Evolutionary conservation across 768 basidiomycete species (phyloP), one percentile per base, ranked within the genome.

Genomic region (Lactarius psammicola): DNA sequence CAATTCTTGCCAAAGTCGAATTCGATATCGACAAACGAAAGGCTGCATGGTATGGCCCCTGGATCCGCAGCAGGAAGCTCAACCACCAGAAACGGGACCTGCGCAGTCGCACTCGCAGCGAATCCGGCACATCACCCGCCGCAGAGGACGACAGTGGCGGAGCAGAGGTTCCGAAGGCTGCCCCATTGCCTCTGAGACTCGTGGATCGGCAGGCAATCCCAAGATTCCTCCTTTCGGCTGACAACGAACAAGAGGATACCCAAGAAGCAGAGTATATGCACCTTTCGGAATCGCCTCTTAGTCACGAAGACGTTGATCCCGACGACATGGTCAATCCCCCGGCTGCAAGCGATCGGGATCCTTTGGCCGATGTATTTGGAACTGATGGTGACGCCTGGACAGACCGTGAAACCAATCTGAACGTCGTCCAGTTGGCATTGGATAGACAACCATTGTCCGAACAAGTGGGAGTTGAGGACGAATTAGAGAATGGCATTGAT

Each of bases 1-100:
- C 90, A 5, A 87, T 97, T 63, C 82, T 98, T 33, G 95, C 94
- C 57, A 95, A 95, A 75, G 86, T 98, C 15, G 95, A 98, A 75
- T 97, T 98, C 71, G 94, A 97, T 74, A 88, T 98, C 70, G 95
- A 97, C 75, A 80, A 80, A 44, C 79, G 84, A 60, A 87, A 82
- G 68, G 95, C 94, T 2, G 78, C 78, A 3, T 97, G 95, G 95
- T 95, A 88, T 68, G 87, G 87, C n/a, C 86, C 87, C 9, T 96
- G 92, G 92, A 66, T 87, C 31, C 81, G 86, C 63, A 90, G 86
- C 71, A 78, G 90, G 63, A 81, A 81, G 64, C 77, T 80, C 56
- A 86, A 86, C 64, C 82, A 84, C 64, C 80, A 81, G n/a, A 89
- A 85, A 74, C 79, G 89, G 30, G 69, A 65, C 26, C 59, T 46